Base-by-base conservation (phyloP, 495 filamentous ascomycete species). In the Penicillium egyptiacum region DNA sequence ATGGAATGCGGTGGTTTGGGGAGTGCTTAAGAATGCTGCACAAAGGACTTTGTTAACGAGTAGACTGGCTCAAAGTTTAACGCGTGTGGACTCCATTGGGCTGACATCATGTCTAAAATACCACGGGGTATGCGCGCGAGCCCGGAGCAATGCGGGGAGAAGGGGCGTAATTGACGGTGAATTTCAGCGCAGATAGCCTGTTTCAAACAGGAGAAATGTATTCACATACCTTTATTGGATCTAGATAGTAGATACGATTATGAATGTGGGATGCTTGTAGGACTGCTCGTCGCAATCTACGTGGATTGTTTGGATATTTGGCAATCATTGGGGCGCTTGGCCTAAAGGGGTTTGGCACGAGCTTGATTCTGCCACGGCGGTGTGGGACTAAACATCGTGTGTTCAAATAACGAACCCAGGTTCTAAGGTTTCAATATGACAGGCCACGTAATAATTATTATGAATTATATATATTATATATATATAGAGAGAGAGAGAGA, bases 281-380 rank as follows among this genome's bases (percentile, higher is more conserved):
- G 45, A 48, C 17, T 48, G 26, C 8, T 9, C 5, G 28, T 33
- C 17, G n/a, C 25, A 48, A 30, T 49, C 8, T n/a, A 56, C 31
- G 23, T 40, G 45, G 44, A 56, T 31, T 49, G 31, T 56, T 55
- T 55, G 41, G 53, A 47, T 55, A 42, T 47, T 55, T 55, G 41
- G 53, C 53, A 39, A 55, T 55, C 50, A 42, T 30, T 17, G 23
- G 37, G 26, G 26, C 50, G 50, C 39, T 40, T 53, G 41, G 14
- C 52, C 22, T 12, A 54, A 54, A 54, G 41, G 19, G 20, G 53
- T 39, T 37, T 55, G 44, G 43, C 10, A 22, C n/a, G 11, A 26
- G 12, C n/a, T 46, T 45, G 16, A n/a, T 46, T 46, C 28, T 55
- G 53, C 53, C 53, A 39, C 10, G 43, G 43, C 53, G 53, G 53